phyloP scores from a whole-genome alignment of 2,329 filamentous ascomycete species.

The Epichloe scottii region DNA sequence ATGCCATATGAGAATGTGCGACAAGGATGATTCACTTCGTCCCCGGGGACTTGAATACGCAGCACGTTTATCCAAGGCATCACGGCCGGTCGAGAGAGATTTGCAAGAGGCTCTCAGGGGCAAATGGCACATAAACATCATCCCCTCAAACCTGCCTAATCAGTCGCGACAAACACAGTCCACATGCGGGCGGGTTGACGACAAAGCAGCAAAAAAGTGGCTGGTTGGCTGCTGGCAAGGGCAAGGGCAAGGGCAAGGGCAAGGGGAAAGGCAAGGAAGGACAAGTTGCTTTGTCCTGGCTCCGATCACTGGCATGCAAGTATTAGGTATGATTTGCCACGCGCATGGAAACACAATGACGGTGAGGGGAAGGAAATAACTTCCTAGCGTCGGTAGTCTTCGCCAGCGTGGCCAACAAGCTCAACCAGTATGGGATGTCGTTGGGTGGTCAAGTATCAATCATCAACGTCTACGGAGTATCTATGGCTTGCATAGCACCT shows the following conservation, averaged over 20 bases:
- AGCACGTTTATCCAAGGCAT: background rate
- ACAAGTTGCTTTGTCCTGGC: background rate
- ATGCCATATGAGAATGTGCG: background rate
- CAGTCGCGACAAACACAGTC: too few species aligned
- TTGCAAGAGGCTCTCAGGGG: background rate
- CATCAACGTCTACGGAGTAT: background rate
- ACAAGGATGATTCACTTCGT: background rate
- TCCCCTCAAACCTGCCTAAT: background rate
- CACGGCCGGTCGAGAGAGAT: background rate
- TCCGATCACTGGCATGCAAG: conserved; percentile 5
- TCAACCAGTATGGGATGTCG: background rate
- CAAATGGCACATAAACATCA: background rate
- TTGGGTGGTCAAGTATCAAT: too few species aligned
- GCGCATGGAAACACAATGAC: conserved; percentile 1
- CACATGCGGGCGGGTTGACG: background rate
- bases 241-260: too few species aligned
- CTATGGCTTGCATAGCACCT: conserved; percentile 14
- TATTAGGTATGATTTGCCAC: background rate
- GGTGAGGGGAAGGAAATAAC: background rate
- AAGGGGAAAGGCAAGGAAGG: background rate
- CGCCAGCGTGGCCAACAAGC: background rate
- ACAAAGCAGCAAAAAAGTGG: background rate
- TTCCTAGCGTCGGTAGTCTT: background rate
- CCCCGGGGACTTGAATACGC: background rate
- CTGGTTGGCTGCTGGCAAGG: too few species aligned